Conservation (phyloP, 352 stramenopile genomes). For the Pythium periplocum region DNA sequence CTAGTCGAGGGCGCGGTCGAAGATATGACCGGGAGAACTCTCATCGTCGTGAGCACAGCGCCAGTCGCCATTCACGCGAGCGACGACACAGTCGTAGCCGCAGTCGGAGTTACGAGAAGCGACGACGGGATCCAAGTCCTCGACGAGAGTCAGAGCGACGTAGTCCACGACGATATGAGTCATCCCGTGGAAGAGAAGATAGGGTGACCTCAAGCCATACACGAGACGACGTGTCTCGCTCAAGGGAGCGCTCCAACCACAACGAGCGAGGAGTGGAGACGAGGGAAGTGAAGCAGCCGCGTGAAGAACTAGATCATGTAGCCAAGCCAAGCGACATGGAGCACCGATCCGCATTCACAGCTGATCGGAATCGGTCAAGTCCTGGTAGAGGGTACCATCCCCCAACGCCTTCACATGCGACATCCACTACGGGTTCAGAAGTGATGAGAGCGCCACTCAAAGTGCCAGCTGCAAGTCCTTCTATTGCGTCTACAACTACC, state of each 20-base stretch:
- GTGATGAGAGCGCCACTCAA: not conserved
- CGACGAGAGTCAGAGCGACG: conserved; percentile 2
- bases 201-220: not conserved
- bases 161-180: not conserved
- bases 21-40: conserved; percentile 5
- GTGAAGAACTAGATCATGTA: not conserved
- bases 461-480: not conserved
- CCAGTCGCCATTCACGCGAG: conserved; percentile 1
- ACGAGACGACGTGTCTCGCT: not conserved
- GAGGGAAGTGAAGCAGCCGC: not conserved
- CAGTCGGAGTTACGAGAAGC: conserved; percentile 18
- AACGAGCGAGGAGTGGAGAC: not conserved
- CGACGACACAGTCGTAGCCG: conserved; percentile 4
- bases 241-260: not conserved
- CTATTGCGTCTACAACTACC: not conserved
- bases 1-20: conserved; percentile 3
- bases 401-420: not conserved
- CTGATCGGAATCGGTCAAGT: too few relatives aligned
- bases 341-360: too few relatives aligned
- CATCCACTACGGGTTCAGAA: not conserved
- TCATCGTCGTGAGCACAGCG: not conserved
- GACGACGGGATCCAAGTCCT: conserved; percentile 8
- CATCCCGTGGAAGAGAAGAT: not conserved
- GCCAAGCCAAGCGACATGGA: too few relatives aligned
- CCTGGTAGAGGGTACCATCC: not conserved